Evolutionary conservation across 192 early-diverging fungal genomes (phyloP), one percentile per base, ranked within the genome.

Genomic region (Allomyces arbusculus): DNA sequence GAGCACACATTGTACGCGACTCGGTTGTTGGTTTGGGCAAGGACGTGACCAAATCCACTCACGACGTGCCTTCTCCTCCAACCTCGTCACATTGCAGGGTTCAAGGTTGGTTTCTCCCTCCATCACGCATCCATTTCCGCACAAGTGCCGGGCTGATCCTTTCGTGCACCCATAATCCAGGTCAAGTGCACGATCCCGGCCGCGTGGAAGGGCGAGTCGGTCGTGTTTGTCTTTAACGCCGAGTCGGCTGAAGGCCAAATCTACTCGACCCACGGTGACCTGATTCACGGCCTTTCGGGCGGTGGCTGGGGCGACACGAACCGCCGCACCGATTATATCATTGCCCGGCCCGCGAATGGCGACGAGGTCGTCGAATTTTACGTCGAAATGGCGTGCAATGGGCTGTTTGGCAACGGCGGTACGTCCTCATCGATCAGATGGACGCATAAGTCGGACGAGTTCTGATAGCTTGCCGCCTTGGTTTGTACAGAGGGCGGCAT

Each of bases 351-450:
- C 63, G 84, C 81, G 16, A 71, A 75, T 25, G 79, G 76, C 20
- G 77, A 75, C 4, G 78, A 86, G 71, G 73, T 73, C 19, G 75
- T 84, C 62, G 77, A 89, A 55, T 79, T 95, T 63, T 94, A 87
- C 70, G 70, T 96, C 45, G 96, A 97, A 67, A 84, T 92, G 63
- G 92, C 89, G 1, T 92, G 91, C 71, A 96, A 97, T 71, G 86
- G 86, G 25, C 79, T 96, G 84, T 94, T 95, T 79, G 94, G 95
- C 23, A 78, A 77, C 44, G 91, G 88, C 24, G 72, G 33, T 40
- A 40, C 33, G 33, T 40, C 5, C 33, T 8, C 7, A 8, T 3
- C 7, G 7, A 40, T 7, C 33, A 0, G 33, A 40, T 3, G 33
- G 33, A 40, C 7, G 7, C 4, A 40, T 40, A 0, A 7, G 33